Conservation (phyloP, 495 filamentous ascomycete genomes). For the Podospora fimiseda region DNA sequence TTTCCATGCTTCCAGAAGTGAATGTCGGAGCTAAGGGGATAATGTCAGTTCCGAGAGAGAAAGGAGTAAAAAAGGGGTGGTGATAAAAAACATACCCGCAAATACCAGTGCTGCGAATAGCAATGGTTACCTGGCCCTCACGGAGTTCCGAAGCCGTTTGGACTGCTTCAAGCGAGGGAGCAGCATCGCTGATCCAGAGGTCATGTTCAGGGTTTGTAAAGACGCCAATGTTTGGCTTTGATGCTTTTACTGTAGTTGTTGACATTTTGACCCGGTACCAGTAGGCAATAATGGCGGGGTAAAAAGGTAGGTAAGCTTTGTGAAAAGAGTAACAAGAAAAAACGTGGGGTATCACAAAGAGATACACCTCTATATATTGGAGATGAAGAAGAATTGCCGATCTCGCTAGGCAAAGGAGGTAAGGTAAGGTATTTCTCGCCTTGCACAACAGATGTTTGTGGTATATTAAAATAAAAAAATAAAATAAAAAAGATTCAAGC, state of each 20-base stretch:
- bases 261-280: too few species aligned
- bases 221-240: constrained; percentile 86
- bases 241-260: constrained; percentile 19
- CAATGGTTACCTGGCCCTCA: constrained; percentile 74
- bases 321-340: too few species aligned
- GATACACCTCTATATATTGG: too few species aligned
- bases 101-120: constrained; percentile 85
- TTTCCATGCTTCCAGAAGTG: constrained; percentile 94
- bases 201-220: constrained; percentile 91
- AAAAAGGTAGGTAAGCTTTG: neutral
- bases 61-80: constrained; percentile 18
- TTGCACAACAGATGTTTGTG: too few species aligned
- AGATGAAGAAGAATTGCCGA: neutral
- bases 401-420: too few species aligned
- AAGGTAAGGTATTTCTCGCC: too few species aligned
- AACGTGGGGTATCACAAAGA: too few species aligned
- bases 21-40: constrained; percentile 73
- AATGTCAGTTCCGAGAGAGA: neutral
- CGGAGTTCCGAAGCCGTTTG: constrained; percentile 63
- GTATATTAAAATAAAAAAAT: too few species aligned
- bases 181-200: constrained; percentile 77
- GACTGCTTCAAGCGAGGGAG: constrained; percentile 68
- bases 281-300: too few species aligned
- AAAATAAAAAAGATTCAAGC: too few species aligned
- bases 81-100: constrained; percentile 59